Conservation (phyloP, 768 basidiomycete genomes). For the Kondoa malvinella region DNA sequence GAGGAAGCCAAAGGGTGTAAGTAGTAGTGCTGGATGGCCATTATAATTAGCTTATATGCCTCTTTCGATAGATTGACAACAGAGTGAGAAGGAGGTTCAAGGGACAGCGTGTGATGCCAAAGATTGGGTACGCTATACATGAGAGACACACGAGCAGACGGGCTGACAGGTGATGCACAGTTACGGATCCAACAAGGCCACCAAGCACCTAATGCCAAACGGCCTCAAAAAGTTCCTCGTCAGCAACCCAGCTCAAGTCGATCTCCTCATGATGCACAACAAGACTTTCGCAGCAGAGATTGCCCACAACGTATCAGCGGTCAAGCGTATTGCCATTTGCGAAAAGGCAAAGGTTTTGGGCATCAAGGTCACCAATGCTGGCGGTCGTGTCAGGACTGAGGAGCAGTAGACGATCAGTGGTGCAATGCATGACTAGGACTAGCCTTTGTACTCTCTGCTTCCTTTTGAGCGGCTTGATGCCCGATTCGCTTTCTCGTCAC, state of each 20-base stretch:
- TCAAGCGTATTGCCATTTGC: constrained; percentile 78
- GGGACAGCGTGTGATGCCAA: constrained; percentile 17
- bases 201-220: constrained; percentile 85
- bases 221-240: constrained; percentile 41
- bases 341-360: constrained; percentile 58
- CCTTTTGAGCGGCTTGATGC: too few species aligned
- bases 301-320: constrained; percentile 87
- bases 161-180: constrained; percentile 88
- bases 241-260: constrained; percentile 79
- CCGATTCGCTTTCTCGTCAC: too few species aligned
- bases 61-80: constrained; percentile 21
- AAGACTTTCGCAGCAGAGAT: constrained; percentile 89
- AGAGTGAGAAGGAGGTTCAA: constrained; percentile 33
- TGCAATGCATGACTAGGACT: too few species aligned
- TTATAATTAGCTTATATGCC: not conserved
- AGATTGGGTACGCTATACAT: not conserved
- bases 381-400: constrained; percentile 49
- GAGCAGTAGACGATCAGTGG: too few species aligned
- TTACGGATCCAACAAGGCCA: constrained; percentile 88
- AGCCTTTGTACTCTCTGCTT: too few species aligned
- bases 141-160: constrained; percentile 36
- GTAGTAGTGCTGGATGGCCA: not conserved
- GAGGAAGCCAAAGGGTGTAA: constrained; percentile 93
- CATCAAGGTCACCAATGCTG: constrained; percentile 85
- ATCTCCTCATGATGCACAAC: constrained; percentile 93